Conservation (phyloP, 2,329 filamentous ascomycete species). For the Clonostachys solani region DNA sequence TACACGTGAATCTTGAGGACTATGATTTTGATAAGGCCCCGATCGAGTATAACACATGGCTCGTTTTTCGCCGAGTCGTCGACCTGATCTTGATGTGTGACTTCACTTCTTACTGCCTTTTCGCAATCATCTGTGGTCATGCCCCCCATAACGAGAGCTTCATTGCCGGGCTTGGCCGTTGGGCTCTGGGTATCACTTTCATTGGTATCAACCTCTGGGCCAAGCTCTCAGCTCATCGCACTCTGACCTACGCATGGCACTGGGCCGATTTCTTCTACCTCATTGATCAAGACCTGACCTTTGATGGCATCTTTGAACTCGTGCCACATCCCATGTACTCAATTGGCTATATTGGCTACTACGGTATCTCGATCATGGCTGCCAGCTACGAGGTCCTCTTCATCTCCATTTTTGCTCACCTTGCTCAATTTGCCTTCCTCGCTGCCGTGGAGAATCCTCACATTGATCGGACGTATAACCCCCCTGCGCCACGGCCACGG, state of each 20-base stretch:
- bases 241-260: slow-evolving; percentile 99
- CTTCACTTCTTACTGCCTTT: slow-evolving; percentile 94
- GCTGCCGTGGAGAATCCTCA: slow-evolving; percentile 92
- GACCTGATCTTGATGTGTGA: slow-evolving; percentile 99
- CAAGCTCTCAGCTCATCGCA: slow-evolving; percentile 93
- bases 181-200: slow-evolving; percentile 71
- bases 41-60: slow-evolving; percentile 98
- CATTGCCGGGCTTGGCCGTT: slow-evolving; percentile 67
- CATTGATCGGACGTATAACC: slow-evolving; percentile 96
- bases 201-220: slow-evolving; percentile 98
- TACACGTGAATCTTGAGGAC: slow-evolving; percentile 77
- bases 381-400: slow-evolving; percentile 97
- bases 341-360: slow-evolving; percentile 95
- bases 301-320: slow-evolving; percentile 98
- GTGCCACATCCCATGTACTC: slow-evolving; percentile 99
- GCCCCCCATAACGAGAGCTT: slow-evolving; percentile 69
- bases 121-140: slow-evolving; percentile 82
- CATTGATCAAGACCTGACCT: slow-evolving; percentile 95
- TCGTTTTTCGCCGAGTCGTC: slow-evolving; percentile 91
- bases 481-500: slow-evolving; percentile 69
- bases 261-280: slow-evolving; percentile 99
- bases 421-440: slow-evolving; percentile 91
- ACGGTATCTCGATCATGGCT: slow-evolving; percentile 96
- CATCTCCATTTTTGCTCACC: slow-evolving; percentile 92
- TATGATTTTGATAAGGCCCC: slow-evolving; percentile 92